Conservation (phyloP, 2,329 filamentous ascomycete genomes). For the Claviceps sp. region DNA sequence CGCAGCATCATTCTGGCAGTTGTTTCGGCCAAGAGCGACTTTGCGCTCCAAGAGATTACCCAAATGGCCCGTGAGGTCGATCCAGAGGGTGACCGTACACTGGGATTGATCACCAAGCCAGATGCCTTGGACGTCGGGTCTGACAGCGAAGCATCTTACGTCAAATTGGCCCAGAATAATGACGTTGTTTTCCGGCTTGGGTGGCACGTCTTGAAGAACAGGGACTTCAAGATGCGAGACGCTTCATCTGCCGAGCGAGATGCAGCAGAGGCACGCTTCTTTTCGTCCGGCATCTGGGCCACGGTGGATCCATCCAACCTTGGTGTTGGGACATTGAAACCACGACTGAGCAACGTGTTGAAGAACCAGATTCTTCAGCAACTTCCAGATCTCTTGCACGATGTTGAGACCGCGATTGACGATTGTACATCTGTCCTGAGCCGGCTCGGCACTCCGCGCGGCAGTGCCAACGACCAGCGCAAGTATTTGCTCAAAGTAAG, state of each 20-base stretch:
- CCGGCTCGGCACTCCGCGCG: conserved; percentile 34
- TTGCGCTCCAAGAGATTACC: conserved; percentile 39
- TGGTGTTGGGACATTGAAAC: conserved; percentile 35
- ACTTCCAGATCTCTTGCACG: conserved; percentile 29
- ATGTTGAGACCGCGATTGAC: conserved; percentile 20
- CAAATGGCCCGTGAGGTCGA: conserved; percentile 4
- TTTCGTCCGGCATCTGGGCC: conserved; percentile 27
- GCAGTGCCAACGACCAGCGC: conserved; percentile 31
- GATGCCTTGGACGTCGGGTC: conserved; percentile 24
- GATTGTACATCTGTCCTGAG: conserved; percentile 17
- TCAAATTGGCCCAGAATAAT: conserved; percentile 30
- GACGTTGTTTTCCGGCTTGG: conserved; percentile 35
- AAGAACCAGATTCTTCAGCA: conserved; percentile 31
- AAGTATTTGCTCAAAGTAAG: conserved; percentile 33
- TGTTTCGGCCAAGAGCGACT: conserved; percentile 40
- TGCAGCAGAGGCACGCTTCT: conserved; percentile 27
- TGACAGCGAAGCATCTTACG: conserved; percentile 25
- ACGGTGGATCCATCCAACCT: conserved; percentile 20
- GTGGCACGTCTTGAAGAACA: conserved; percentile 39
- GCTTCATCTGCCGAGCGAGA: conserved; percentile 23
- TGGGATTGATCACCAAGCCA: conserved; percentile 45
- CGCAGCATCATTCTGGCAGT: conserved; percentile 48
- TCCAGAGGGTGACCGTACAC: conserved; percentile 25
- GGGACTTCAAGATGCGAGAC: conserved; percentile 19
- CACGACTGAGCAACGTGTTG: conserved; percentile 37